These are phyloP conservation scores for Pythium biforme DNA, from an alignment of 352 stramenopile genomes.

Conservation along the genomic window DNA sequence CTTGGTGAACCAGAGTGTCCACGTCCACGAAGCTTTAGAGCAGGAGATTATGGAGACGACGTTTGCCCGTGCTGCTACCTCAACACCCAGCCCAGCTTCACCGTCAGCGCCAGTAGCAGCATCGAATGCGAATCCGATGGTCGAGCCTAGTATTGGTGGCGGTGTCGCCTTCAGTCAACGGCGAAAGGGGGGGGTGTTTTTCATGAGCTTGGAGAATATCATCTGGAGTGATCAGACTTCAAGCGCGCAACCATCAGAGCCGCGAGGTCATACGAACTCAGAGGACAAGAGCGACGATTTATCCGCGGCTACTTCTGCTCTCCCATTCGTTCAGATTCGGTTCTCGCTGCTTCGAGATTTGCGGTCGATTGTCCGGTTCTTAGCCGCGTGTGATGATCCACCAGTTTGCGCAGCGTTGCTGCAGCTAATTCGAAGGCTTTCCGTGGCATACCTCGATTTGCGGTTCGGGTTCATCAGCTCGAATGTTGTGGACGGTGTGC, in stretches of 20 bases:
- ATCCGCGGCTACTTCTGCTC: constrained; percentile 25
- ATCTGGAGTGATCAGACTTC: constrained; percentile 72
- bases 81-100: constrained; percentile 13
- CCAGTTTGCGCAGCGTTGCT: constrained; percentile 53
- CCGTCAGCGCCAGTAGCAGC: background rate
- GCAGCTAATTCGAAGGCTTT: constrained; percentile 52
- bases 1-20: constrained; percentile 72
- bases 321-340: constrained; percentile 57
- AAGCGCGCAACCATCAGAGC: constrained; percentile 9
- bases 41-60: constrained; percentile 73
- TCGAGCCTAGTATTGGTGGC: background rate
- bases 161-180: constrained; percentile 21
- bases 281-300: constrained; percentile 15
- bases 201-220: constrained; percentile 76
- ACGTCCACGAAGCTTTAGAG: constrained; percentile 62
- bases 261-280: constrained; percentile 18
- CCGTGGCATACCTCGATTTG: constrained; percentile 71
- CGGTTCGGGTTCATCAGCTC: constrained; percentile 74
- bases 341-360: constrained; percentile 75
- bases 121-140: background rate
- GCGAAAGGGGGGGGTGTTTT: constrained; percentile 62
- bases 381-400: constrained; percentile 57
- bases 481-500: constrained; percentile 68
- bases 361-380: constrained; percentile 57
- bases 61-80: constrained; percentile 35